These are phyloP conservation scores for Solanum ahanhuiri DNA, from an alignment of 257 asterid genomes.

Conservation along the genomic window DNA sequence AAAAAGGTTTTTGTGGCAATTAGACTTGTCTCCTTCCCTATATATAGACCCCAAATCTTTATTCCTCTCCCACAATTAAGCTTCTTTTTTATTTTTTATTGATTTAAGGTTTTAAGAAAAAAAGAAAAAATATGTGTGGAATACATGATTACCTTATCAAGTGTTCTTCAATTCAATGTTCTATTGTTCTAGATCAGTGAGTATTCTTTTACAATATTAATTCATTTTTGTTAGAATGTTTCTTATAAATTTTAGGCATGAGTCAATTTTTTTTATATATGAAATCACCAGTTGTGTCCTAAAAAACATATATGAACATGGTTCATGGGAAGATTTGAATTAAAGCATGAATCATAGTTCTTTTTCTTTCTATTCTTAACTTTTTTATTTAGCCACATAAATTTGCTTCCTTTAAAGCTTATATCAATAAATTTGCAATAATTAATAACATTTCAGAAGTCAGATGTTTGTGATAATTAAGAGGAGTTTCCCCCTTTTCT, in stretches of 20 bases:
- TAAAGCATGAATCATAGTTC: no score
- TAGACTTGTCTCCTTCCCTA: not conserved
- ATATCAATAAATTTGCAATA: no score
- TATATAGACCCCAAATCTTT: not conserved
- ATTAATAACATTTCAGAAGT: not conserved
- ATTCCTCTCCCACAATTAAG: not conserved
- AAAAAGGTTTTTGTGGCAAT: not conserved
- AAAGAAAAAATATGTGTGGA: slow-evolving; percentile 2
- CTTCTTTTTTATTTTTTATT: not conserved
- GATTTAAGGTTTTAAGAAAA: not conserved
- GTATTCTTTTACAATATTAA: not conserved
- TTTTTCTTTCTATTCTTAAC: no score
- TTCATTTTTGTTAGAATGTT: not conserved
- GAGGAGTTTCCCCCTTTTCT: no score
- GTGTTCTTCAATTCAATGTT: not conserved
- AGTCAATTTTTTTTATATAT: not conserved
- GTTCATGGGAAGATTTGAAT: no score
- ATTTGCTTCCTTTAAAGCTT: not conserved
- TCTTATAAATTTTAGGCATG: not conserved
- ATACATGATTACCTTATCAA: slow-evolving; percentile 14
- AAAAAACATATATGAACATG: no score
- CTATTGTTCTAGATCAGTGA: not conserved
- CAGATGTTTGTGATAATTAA: no score
- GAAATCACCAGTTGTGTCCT: no score
- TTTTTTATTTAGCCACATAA: not conserved